Percentiles rank a stretch among this genome's conserved stretches.
phyloP scores from a whole-genome alignment of 495 filamentous ascomycete species.

The Neurospora tetraspora region DNA sequence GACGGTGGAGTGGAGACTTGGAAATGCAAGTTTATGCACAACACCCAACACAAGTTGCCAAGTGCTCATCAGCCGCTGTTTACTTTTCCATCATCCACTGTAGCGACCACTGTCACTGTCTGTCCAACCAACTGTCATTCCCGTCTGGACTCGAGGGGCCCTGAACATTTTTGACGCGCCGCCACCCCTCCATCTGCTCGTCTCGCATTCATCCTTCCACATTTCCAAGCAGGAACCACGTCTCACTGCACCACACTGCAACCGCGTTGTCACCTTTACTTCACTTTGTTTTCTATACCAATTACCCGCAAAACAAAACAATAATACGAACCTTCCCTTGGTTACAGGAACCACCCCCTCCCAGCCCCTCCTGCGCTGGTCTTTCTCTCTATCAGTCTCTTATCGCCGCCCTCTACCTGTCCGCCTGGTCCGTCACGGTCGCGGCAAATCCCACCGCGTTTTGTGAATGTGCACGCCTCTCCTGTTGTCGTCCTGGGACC shows the following conservation, averaged over 20 bases:
- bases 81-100: not conserved
- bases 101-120: not conserved
- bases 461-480: constrained; percentile 4
- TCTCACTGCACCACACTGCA: not conserved
- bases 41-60: not conserved
- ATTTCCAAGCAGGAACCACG: constrained; percentile 1
- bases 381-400: not conserved
- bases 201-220: not conserved
- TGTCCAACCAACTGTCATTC: not conserved
- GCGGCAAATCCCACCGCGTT: not conserved
- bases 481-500: constrained; percentile 1
- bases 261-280: not conserved
- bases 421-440: not conserved
- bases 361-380: not conserved
- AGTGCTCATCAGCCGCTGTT: not conserved
- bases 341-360: too few relatives aligned
- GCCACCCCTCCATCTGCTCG: not conserved
- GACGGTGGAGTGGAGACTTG: not conserved
- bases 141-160: not conserved
- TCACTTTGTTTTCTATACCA: not conserved
- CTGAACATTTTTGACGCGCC: not conserved
- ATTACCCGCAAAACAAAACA: not conserved
- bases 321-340: not conserved
- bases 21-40: not conserved
- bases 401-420: not conserved